Conservation (phyloP, 2,329 filamentous ascomycete genomes). For the Fusarium staphyleae region DNA sequence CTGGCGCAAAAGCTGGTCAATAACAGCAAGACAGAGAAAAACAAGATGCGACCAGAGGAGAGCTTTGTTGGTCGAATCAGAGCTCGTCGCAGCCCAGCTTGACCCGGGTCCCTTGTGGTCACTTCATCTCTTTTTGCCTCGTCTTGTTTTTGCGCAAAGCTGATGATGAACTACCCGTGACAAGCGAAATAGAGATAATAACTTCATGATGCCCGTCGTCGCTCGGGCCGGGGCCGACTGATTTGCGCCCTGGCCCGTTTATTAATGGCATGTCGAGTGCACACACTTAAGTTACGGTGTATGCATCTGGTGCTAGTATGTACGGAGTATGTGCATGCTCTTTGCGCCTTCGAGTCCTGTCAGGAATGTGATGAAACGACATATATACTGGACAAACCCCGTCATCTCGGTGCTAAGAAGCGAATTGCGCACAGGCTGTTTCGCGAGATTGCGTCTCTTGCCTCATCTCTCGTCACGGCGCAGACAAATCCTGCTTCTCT, state of each 20-base stretch:
- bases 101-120: conserved; percentile 21
- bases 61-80: conserved; percentile 37
- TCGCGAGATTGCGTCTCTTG: conserved; percentile 21
- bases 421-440: conserved; percentile 15
- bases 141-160: conserved; percentile 6
- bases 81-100: conserved; percentile 37
- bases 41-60: conserved; percentile 38
- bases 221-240: conserved; percentile 12
- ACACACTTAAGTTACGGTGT: conserved; percentile 39
- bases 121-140: conserved; percentile 30
- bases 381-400: conserved; percentile 9
- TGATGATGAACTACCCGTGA: conserved; percentile 15
- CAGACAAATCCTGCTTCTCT: conserved; percentile 25
- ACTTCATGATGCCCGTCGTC: conserved; percentile 22
- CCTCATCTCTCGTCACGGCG: conserved; percentile 28
- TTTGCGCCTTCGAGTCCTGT: conserved; percentile 14
- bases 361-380: conserved; percentile 29
- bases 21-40: conserved; percentile 34
- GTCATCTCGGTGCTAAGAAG: conserved; percentile 5
- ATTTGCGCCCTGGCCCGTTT: conserved; percentile 22
- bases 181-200: conserved; percentile 33
- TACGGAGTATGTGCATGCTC: conserved; percentile 6
- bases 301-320: conserved; percentile 10
- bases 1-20: conserved; percentile 40
- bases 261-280: conserved; percentile 28